Base-by-base conservation (phyloP, 2,329 filamentous ascomycete genomes). In the Pyrenophora tritici-repentis region DNA sequence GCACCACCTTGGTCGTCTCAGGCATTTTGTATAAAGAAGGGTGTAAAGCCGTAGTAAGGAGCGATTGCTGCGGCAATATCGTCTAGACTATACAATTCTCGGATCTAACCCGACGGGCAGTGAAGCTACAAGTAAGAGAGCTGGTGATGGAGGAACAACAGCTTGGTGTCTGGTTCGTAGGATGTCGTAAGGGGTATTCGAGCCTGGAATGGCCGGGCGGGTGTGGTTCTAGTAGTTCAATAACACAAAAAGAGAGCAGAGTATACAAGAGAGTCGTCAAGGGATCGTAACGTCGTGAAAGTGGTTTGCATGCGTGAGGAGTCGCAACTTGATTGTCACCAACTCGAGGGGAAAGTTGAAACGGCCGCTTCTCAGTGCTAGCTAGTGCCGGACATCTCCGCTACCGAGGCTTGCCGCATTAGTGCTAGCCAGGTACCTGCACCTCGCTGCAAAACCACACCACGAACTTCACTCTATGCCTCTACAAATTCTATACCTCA, bases 1-100 rank as follows among this genome's bases (percentile, higher is more conserved):
- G 92, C 47, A 96, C 91, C 50, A 91, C 90, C 65, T 80, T 80
- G 42, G 76, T 78, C 20, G 78, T 75, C 40, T 76, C 75, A 16
- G 67, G 67, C 67, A 70, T 70, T 13, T 35, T 67, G 51, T 12
- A 51, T 20, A 42, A 36, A 51, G 46, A 9, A 9, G 46, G 33
- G 34, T 42, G 37, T 40, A 31, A 1, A 10, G 22, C 24, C 37
- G n/a, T 13, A n/a, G 17, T 26, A 24, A 31, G 31, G 24, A 32
- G 14, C 39, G 29, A 32, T 13, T 9, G 20, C 42, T 34, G 29
- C 26, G 17, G 31, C 20, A 20, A 12, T 24, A 33, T 36, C 22
- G 33, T 7, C 2, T 49, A 33, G 47, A 39, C 32, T 16, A 14
- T 22, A 34, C 13, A 24, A 47, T 42, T 16, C 41, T 44, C 22